These are phyloP conservation scores for Nicotiana tabacum DNA, from an alignment of 257 asterid genomes.

Conservation along the genomic window DNA sequence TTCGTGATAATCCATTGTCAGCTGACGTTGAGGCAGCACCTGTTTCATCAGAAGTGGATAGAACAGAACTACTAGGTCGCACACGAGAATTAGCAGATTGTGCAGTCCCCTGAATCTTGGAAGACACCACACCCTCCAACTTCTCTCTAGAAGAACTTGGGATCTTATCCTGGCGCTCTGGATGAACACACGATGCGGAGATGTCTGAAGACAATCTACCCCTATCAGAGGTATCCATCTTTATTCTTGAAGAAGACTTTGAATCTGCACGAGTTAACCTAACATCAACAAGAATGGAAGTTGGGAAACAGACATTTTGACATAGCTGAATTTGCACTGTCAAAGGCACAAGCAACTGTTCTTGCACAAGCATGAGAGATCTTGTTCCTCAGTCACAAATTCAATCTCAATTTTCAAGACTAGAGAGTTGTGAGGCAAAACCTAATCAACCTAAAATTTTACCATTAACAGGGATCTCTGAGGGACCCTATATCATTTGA, in stretches of 20 bases:
- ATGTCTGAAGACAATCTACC: conserved; percentile 61
- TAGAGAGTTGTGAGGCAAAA: background rate
- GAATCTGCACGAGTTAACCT: background rate
- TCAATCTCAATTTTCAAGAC: background rate
- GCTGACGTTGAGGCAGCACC: conserved; percentile 41
- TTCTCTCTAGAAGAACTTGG: background rate
- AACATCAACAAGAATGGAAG: background rate
- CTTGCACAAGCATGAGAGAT: background rate
- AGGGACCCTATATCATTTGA: background rate
- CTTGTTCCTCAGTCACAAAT: background rate
- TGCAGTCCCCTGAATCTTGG: conserved; percentile 17
- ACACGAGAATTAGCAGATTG: conserved; percentile 35
- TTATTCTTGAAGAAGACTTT: conserved; percentile 14
- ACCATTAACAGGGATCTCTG: background rate
- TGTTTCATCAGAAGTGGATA: conserved; percentile 67
- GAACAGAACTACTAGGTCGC: conserved; percentile 47
- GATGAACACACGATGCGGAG: conserved; percentile 48
- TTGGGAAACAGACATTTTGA: background rate
- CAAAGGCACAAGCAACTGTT: background rate
- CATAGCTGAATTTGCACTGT: background rate
- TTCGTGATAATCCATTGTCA: conserved; percentile 66
- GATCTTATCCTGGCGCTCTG: conserved; percentile 51
- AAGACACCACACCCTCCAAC: background rate
- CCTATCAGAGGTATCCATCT: conserved; percentile 43
- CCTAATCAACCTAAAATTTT: background rate